Base-by-base conservation (phyloP, 164 flowering plant species). In the Houttuynia cordata region DNA sequence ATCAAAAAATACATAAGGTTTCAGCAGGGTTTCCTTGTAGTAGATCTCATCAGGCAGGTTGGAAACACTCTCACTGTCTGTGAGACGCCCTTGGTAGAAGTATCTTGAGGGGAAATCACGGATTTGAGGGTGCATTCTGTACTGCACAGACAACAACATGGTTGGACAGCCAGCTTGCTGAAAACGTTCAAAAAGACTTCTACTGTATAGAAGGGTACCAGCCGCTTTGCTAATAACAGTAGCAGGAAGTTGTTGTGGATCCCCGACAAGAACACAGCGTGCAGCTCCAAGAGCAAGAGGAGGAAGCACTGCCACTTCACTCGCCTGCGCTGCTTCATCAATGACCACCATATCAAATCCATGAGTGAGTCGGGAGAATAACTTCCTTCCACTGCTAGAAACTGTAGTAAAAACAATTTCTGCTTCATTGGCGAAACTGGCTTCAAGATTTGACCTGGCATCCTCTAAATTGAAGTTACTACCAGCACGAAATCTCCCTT, bases 331-430 rank as follows among this genome's bases (percentile, higher is more conserved):
- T 20, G 98, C 98, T 73, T 93, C 97, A 73, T 90, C 97, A 64
- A 93, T 84, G 50, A 93, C 97, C 50, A 93, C 96, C 98, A 93
- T 93, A 71, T 93, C 98, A 75, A 93, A 93, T 18, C 97, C 98
- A 80, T 90, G 98, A 20, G 90, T 67, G 21, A 93, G 90, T 23
- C 94, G 87, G 65, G 97, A 83, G 75, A 93, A 93, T 64, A 93
- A 62, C 70, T 86, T 89, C 6, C 97, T 86, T 20, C 98, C 97
- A 75, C 97, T 90, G 59, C 98, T 93, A 20, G 97, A 90, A 18
- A 93, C 91, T 34, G 98, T 93, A 1, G 98, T 93, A 67, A 93
- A 90, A 57, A 93, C 97, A 70, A 93, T 82, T 74, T 93, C 98
- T 55, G 98, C 98, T 76, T 93, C 98, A 69, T 90, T 86, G 24